Percentiles rank a stretch among this genome's conserved stretches.
Evolutionary conservation across 1,139 yeast genomes (phyloP).

Genomic region (Yamadazyma siamensis): DNA sequence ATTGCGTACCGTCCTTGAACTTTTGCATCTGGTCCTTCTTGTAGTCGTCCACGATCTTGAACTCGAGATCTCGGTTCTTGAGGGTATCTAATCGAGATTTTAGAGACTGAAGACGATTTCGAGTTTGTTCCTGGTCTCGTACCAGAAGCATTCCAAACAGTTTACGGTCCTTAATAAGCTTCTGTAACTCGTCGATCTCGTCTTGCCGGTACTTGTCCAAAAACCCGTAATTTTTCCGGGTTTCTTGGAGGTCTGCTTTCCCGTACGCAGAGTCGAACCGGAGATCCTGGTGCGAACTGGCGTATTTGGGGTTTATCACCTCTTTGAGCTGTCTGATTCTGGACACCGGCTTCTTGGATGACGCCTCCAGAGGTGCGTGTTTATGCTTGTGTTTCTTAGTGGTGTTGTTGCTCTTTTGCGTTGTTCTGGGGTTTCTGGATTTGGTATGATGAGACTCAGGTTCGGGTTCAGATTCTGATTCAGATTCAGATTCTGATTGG

Average conservation of each 20-base stretch:
- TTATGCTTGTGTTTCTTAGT: conserved; percentile 41
- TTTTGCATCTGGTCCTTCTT: conserved; percentile 46
- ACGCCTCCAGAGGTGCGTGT: conserved; percentile 78
- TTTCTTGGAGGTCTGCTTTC: conserved; percentile 63
- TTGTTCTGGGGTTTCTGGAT: conserved; percentile 8
- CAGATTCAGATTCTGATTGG: conserved; percentile 14
- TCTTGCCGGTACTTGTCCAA: conserved; percentile 77
- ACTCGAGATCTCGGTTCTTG: conserved; percentile 72
- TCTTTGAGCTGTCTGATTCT: conserved; percentile 76
- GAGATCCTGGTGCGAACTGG: conserved; percentile 64
- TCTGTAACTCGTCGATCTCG: conserved; percentile 63
- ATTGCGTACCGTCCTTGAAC: conserved; percentile 47
- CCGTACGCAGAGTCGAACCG: conserved; percentile 91
- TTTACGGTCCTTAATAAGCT: conserved; percentile 55
- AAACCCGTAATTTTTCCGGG: conserved; percentile 77
- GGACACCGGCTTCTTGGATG: conserved; percentile 70
- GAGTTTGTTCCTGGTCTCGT: conserved; percentile 52
- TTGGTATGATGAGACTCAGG: conserved; percentile 11
- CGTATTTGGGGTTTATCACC: conserved; percentile 38
- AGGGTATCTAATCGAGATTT: conserved; percentile 76
- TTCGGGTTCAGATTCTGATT: conserved; percentile 22
- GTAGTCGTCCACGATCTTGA: conserved; percentile 53
- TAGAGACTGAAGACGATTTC: conserved; percentile 54
- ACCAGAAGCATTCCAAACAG: conserved; percentile 39
- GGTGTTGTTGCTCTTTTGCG: not conserved